These are phyloP conservation scores for Bromus sterilis DNA, from an alignment of 176 grass and related monocot species.

Conservation along the genomic window DNA sequence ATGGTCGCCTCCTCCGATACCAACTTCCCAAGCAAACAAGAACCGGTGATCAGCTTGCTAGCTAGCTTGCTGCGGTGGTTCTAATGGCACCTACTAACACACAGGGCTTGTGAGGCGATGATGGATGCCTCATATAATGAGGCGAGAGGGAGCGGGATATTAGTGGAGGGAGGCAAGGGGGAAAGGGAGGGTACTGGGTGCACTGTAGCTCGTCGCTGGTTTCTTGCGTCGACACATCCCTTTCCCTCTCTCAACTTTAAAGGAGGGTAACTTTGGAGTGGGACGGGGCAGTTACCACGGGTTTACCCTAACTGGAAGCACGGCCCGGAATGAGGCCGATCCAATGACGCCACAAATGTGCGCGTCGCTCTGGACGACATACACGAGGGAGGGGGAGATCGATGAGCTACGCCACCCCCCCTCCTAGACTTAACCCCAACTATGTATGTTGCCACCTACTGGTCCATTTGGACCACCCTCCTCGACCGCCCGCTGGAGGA, in stretches of 20 bases:
- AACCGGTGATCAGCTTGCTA: neutral
- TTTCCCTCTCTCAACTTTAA: constrained; percentile 25
- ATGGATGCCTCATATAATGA: constrained; percentile 22
- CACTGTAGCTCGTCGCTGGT: constrained; percentile 37
- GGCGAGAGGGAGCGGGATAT: constrained; percentile 2
- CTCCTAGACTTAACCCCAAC: constrained; percentile 46
- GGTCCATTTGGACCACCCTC: constrained; percentile 34
- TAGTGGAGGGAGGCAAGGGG: constrained; percentile 17
- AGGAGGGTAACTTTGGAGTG: constrained; percentile 30
- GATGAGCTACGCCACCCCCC: neutral
- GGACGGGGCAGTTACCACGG: constrained; percentile 20
- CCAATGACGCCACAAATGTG: constrained; percentile 39
- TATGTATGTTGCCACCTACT: constrained; percentile 37
- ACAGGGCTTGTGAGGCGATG: neutral
- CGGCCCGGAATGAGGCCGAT: constrained; percentile 26
- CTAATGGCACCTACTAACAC: neutral
- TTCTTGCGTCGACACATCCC: constrained; percentile 35
- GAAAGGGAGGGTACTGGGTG: neutral
- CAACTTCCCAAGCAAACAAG: neutral
- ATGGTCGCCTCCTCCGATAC: constrained; percentile 23
- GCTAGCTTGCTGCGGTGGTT: neutral
- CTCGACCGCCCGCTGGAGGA: neutral
- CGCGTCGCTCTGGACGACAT: constrained; percentile 1
- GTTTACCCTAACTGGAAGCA: constrained; percentile 46
- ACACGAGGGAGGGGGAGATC: constrained; percentile 20